Evolutionary conservation across 179 eudicot species (phyloP).

Genomic region (Pouteria campechiana): DNA sequence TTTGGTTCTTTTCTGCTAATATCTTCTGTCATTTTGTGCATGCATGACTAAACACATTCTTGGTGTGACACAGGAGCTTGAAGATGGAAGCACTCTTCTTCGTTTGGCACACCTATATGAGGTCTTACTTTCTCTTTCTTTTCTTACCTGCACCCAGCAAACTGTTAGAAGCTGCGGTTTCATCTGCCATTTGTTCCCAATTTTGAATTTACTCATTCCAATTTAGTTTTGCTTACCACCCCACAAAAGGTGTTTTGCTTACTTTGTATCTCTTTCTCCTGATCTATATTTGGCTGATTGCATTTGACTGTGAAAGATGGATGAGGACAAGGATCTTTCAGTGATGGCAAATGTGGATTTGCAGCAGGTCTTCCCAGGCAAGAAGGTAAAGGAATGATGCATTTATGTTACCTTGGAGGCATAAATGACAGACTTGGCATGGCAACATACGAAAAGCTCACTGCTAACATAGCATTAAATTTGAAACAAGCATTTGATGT

Average conservation of each 20-base stretch:
- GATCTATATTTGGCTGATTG: conserved; percentile 1
- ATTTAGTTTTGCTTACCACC: background rate
- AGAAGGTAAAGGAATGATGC: conserved; percentile 59
- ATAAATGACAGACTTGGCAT: too few relatives aligned
- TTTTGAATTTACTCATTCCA: background rate
- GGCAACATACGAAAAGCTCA: too few relatives aligned
- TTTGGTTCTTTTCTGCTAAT: too few relatives aligned
- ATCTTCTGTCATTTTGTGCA: too few relatives aligned
- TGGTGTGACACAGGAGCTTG: conserved; percentile 54
- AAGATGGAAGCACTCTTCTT: conserved; percentile 32
- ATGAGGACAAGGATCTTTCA: conserved; percentile 72
- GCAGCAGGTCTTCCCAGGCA: conserved; percentile 60
- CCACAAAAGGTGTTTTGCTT: background rate
- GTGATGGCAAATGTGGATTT: conserved; percentile 62
- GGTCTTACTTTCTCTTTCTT: conserved; percentile 15
- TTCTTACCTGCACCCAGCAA: background rate
- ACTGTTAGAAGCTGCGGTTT: background rate
- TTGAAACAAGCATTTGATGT: too few relatives aligned
- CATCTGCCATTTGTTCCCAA: background rate
- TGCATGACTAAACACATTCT: too few relatives aligned
- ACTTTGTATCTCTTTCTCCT: background rate
- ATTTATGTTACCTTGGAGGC: too few relatives aligned
- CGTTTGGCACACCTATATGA: conserved; percentile 52
- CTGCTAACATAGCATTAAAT: too few relatives aligned
- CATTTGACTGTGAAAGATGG: conserved; percentile 28